These are phyloP conservation scores for Globisporangium paroecandrum DNA, from an alignment of 352 stramenopile species.

Conservation along the genomic window DNA sequence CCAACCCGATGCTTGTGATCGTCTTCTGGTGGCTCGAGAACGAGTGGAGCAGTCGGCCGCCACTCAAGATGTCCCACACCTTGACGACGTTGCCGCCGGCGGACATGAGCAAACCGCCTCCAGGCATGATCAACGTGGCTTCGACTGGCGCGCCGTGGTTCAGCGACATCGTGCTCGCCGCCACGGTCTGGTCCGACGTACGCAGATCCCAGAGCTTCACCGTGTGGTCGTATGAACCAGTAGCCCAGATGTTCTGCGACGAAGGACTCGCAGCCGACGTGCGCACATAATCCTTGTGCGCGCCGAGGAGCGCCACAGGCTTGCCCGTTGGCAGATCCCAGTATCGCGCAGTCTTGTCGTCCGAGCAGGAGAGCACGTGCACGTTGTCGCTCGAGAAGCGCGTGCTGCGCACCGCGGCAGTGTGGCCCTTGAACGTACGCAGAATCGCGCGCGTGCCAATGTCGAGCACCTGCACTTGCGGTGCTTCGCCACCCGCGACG, in stretches of 20 bases:
- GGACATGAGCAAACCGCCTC: slow-evolving; percentile 78
- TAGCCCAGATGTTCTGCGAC: slow-evolving; percentile 80
- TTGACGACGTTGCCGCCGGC: slow-evolving; percentile 89
- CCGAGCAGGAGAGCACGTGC: slow-evolving; percentile 86
- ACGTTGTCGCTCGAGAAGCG: slow-evolving; percentile 81
- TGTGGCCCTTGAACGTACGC: slow-evolving; percentile 86
- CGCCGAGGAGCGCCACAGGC: slow-evolving; percentile 63
- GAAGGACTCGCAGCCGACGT: slow-evolving; percentile 63
- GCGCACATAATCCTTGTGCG: slow-evolving; percentile 90
- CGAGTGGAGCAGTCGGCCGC: slow-evolving; percentile 79
- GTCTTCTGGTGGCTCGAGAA: slow-evolving; percentile 93
- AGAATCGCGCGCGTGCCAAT: slow-evolving; percentile 80
- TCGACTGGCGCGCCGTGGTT: slow-evolving; percentile 89
- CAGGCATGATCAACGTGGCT: slow-evolving; percentile 82
- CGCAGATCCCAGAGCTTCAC: slow-evolving; percentile 92
- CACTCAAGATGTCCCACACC: slow-evolving; percentile 91
- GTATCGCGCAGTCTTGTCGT: slow-evolving; percentile 88
- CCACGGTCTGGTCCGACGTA: slow-evolving; percentile 57
- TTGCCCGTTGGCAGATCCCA: slow-evolving; percentile 88
- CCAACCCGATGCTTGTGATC: slow-evolving; percentile 88
- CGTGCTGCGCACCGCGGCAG: slow-evolving; percentile 65
- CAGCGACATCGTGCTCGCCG: slow-evolving; percentile 46
- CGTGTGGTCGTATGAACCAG: slow-evolving; percentile 91
- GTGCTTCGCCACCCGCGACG: slow-evolving; percentile 73
- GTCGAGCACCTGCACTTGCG: slow-evolving; percentile 84